Evolutionary conservation across 495 filamentous ascomycete species (phyloP), one percentile per base, ranked within the genome.

Genomic region (Hypoxylon intermedium): DNA sequence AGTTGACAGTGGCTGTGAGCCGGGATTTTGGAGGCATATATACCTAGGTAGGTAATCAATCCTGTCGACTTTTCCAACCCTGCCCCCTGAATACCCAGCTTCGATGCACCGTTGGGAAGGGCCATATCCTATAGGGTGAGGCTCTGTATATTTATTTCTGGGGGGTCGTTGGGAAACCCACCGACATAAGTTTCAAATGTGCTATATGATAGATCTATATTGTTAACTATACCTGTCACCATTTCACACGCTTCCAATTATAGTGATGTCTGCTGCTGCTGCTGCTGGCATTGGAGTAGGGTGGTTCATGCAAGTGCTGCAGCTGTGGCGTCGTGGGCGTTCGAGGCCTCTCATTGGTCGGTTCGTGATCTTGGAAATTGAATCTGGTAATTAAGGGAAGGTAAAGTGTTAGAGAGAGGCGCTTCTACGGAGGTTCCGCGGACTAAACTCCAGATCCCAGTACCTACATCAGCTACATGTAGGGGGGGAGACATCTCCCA

Each of bases 401-500:
- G 61, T 65, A 65, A 42, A 47, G 45, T 59, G 61, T 65, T 24
- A 65, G 61, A 60, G 55, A 59, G 61, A 50, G 55, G 61, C 61
- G 61, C 50, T 65, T 59, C 55, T 55, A 52, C 61, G 61, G 61
- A 65, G 30, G 61, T 65, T 65, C 55, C 59, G 55, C 61, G 61
- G 61, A 28, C 61, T 47, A 65, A 65, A 45, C 43, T 47, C 20
- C 37, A 59, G 30, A 59, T 50, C 61, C 61, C 24, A 40, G 61
- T 54, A 18, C 38, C 33, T n/a, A n/a, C n/a, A n/a, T n/a, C n/a
- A n/a, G n/a, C n/a, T n/a, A n/a, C n/a, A n/a, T n/a, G n/a, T n/a
- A n/a, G n/a, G n/a, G n/a, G n/a, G 24, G 30, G 26, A 31, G 24
- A 12, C 31, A 45, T 44, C 26, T 48, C 38, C 42, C 20, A n/a